These are phyloP conservation scores for Helicocarpus griseus DNA, from an alignment of 2,329 filamentous ascomycete genomes.

Conservation along the genomic window DNA sequence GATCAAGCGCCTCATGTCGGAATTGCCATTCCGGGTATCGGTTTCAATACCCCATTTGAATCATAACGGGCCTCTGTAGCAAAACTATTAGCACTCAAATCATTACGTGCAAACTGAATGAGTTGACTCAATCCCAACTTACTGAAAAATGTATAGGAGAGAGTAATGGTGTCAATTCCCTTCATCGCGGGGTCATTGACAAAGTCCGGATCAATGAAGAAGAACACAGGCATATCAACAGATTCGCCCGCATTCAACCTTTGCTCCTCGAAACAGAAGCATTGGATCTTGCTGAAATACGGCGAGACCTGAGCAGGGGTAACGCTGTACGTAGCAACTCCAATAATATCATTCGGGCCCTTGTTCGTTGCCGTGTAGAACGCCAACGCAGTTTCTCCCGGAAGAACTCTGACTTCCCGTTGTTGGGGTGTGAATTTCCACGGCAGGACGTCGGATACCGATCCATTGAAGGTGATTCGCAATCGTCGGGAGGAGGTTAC, in stretches of 20 bases:
- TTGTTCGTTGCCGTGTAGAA: slow-evolving; percentile 97
- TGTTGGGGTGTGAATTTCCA: slow-evolving; percentile 98
- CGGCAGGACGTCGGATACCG: slow-evolving; percentile 85
- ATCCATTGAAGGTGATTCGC: slow-evolving; percentile 91
- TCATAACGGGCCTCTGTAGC: slow-evolving; percentile 69
- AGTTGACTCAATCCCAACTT: slow-evolving; percentile 32
- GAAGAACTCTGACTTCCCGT: slow-evolving; percentile 87
- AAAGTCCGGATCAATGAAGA: slow-evolving; percentile 96
- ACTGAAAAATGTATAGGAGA: slow-evolving; percentile 99
- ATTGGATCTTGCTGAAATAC: slow-evolving; percentile 99
- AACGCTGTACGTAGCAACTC: slow-evolving; percentile 94
- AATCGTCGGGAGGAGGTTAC: slow-evolving; percentile 74
- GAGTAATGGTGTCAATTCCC: slow-evolving; percentile 85
- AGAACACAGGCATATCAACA: slow-evolving; percentile 99
- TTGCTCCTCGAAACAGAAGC: slow-evolving; percentile 98
- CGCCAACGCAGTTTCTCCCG: slow-evolving; percentile 90
- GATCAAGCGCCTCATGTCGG: not conserved
- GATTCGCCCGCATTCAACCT: slow-evolving; percentile 88
- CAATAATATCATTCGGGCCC: slow-evolving; percentile 86
- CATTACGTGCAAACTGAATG: not conserved
- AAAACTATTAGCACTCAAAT: slow-evolving; percentile 10
- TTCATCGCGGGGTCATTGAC: slow-evolving; percentile 86
- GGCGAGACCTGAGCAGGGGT: slow-evolving; percentile 91
- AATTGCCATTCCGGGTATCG: slow-evolving; percentile 32
- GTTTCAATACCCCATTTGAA: slow-evolving; percentile 61